Evolutionary conservation across 2,329 filamentous ascomycete species (phyloP), one percentile per base, ranked within the genome.

Genomic region (Endothia cerciana): DNA sequence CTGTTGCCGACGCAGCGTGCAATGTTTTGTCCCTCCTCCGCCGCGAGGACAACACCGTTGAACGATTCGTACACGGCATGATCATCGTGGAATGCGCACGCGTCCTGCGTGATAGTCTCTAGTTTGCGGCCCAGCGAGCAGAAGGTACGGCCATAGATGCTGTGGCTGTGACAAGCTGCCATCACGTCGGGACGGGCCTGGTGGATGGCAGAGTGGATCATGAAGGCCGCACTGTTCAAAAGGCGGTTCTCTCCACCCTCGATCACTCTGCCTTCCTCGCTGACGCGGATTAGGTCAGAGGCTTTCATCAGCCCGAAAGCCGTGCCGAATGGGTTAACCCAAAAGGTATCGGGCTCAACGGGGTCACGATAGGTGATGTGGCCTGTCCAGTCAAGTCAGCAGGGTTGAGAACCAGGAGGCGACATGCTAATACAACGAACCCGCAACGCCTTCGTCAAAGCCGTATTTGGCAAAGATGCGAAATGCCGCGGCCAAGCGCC

Each of bases 241-340:
- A 77, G 72, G 22, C 73, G 70, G 56, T 76, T 75, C n/a, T 70
- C 60, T 0, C 88, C 89, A 3, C 89, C 88, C 13, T 86, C 88
- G 40, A 91, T 83, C 30, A 91, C 82, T 30, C 85, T 77, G 1
- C 89, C 89, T 0, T 82, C 74, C 60, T 86, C 80, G 70, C 89
- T 81, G 1, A 91, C 88, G 19, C 84, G 85, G 63, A 91, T 90
- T n/a, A 92, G 80, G 69, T 91, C 71, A 3, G 62, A 68, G 28
- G 67, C 65, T 19, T 66, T 70, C 45, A 70, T 65, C 19, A 67
- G 63, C 10, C 62, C 88, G 0, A 86, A 88, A 0, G 83, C 81
- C 65, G 86, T 89, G 53, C 87, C 87, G 64, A 90, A 88, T 0
- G 88, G 88, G 70, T 90, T 90, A 4, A 91, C 86, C 88, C 87